These are phyloP conservation scores for Allantophomopsis cytisporea DNA, from an alignment of 2,329 filamentous ascomycete genomes.

Conservation along the genomic window DNA sequence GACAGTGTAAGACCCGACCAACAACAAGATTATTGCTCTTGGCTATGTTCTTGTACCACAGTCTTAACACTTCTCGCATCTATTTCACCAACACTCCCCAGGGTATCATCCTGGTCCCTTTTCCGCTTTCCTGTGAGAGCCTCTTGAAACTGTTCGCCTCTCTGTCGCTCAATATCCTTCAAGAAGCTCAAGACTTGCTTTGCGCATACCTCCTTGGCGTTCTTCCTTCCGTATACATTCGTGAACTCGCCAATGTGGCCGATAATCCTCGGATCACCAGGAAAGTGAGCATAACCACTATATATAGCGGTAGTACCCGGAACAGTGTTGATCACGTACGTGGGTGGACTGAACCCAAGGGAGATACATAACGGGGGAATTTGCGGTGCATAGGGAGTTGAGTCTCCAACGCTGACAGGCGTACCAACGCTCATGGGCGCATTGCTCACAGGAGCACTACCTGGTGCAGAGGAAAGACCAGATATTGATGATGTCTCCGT, in stretches of 20 bases:
- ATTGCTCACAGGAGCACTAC: not conserved
- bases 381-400: constrained; percentile 1
- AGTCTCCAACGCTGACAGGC: not conserved
- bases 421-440: constrained; percentile 1
- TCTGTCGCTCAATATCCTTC: constrained; percentile 12
- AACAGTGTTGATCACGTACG: constrained; percentile 2
- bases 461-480: constrained; percentile 13
- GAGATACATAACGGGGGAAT: constrained; percentile 1
- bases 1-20: no score
- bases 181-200: constrained; percentile 21
- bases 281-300: constrained; percentile 4
- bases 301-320: not conserved
- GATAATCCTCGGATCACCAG: constrained; percentile 1
- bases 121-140: not conserved
- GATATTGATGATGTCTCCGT: constrained; percentile 13
- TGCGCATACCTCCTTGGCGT: constrained; percentile 29
- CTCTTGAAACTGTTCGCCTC: constrained; percentile 4
- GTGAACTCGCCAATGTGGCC: constrained; percentile 14
- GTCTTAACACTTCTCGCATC: not conserved
- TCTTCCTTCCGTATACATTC: constrained; percentile 28
- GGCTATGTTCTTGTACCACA: no score
- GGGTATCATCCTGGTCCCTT: no score
- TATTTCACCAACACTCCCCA: no score
- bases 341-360: constrained; percentile 2
- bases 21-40: no score